A percentile compares a stretch with the other conserved stretches of the same genome.
These are phyloP conservation scores for Oryza punctata DNA, from an alignment of 176 grass and related monocot genomes.

Conservation along the genomic window DNA sequence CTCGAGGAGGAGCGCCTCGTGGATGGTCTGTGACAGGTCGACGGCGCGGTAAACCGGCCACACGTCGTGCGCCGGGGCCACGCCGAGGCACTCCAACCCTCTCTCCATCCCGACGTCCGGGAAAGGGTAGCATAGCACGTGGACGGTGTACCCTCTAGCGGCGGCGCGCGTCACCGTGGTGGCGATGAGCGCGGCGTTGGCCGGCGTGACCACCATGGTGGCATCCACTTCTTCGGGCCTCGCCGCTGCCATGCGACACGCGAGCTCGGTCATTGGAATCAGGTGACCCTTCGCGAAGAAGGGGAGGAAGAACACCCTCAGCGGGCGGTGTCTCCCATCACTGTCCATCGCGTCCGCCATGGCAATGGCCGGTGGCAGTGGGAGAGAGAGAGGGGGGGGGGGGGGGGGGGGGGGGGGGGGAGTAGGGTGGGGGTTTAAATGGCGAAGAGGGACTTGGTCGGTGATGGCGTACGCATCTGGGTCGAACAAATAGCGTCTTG, in stretches of 20 bases:
- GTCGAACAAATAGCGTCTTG: too few relatives aligned
- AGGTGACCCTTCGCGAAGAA: constrained; percentile 76
- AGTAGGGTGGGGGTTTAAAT: too few relatives aligned
- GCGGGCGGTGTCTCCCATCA: neutral
- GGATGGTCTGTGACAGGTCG: constrained; percentile 41
- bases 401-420: too few relatives aligned
- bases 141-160: constrained; percentile 30
- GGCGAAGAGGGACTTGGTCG: too few relatives aligned
- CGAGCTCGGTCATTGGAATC: constrained; percentile 70
- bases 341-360: constrained; percentile 15
- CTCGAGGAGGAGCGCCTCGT: constrained; percentile 52
- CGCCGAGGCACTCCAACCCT: constrained; percentile 55
- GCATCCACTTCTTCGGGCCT: constrained; percentile 30
- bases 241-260: constrained; percentile 50
- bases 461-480: too few relatives aligned
- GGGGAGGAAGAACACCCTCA: constrained; percentile 76
- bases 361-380: neutral
- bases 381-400: too few relatives aligned
- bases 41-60: constrained; percentile 59
- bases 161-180: constrained; percentile 33
- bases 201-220: constrained; percentile 62
- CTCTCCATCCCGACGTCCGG: constrained; percentile 58
- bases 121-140: constrained; percentile 56
- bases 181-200: constrained; percentile 48
- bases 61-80: constrained; percentile 30